These are phyloP conservation scores for Puccinia novopanici DNA, from an alignment of 1,284 basidiomycete genomes.

Conservation along the genomic window DNA sequence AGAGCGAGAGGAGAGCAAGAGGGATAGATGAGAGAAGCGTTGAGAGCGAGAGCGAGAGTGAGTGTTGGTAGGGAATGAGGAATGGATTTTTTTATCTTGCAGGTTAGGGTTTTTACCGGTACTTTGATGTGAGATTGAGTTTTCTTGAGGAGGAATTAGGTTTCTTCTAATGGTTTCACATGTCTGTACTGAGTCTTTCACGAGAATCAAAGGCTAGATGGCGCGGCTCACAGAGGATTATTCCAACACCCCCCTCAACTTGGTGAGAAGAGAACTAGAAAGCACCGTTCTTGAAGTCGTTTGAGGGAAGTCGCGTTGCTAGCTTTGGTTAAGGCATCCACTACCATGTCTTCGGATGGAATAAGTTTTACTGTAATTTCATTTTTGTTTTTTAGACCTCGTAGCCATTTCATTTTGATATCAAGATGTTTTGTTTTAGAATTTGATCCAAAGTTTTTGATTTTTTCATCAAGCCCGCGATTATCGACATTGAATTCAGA, in stretches of 20 bases:
- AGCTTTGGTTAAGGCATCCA: not conserved
- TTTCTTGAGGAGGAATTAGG: no score
- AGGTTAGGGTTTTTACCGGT: no score
- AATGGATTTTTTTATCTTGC: no score
- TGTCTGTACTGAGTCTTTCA: no score
- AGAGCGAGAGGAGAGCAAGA: no score
- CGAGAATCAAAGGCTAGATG: no score
- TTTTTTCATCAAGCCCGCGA: not conserved
- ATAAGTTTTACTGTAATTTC: not conserved
- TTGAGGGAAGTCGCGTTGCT: not conserved
- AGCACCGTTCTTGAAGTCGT: not conserved
- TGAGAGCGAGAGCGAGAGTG: no score
- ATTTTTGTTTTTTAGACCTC: not conserved
- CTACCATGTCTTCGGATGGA: not conserved
- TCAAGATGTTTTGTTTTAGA: not conserved
- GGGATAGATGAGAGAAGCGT: no score
- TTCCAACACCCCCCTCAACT: conserved; percentile 2
- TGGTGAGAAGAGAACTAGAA: conserved; percentile 3
- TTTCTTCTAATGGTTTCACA: no score
- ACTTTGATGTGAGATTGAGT: no score
- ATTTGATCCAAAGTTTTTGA: not conserved
- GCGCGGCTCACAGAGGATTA: no score
- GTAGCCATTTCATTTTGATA: not conserved
- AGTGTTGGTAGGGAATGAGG: no score
- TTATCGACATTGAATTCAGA: not conserved